Evolutionary conservation across 106 monocot genomes (phyloP), one percentile per base, ranked within the genome.

Genomic region (Acorus calamus): DNA sequence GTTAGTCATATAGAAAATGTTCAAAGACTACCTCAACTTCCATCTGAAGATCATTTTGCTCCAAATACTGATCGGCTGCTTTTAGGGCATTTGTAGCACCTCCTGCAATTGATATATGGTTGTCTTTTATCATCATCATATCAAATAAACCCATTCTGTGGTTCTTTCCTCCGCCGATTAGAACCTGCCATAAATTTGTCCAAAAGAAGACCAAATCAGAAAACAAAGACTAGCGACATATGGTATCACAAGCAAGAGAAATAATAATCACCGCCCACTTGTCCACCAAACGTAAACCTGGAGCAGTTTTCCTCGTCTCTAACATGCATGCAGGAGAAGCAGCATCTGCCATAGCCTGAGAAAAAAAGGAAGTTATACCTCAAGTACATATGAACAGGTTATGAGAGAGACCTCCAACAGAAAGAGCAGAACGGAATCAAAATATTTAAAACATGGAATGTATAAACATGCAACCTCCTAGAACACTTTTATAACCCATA

Each of bases 61-160:
- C 60, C 71, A 90, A 75, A 76, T 66, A 92, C 49, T 77, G 73
- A 60, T 98, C 92, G 9, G 88, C 88, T 55, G 77, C 78, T 73
- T 77, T 91, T 60, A 98, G 64, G 62, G 92, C 91, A 75, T 84
- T 85, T 66, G 83, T 66, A 52, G 92, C 71, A 63, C 98, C 81
- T 50, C 91, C 98, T 57, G 98, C 84, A 53, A 92, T 75, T 69
- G 98, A 92, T 47, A 92, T 88, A 76, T 98, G 98, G 63, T 98
- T 98, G 60, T 98, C 98, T 68, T 98, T 98, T 79, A 98, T 88
- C 98, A 98, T 98, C 51, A 88, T 92, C 98, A 98, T 98, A 75
- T 98, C 98, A 85, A 98, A 98, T 14, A 98, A 75, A 56, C 98
- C 98, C 76, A 98, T 77, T 53, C 98, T 78, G 72, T 98, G 98